phyloP scores from a whole-genome alignment of 2,329 filamentous ascomycete species.

The Arthrobotrys conoides region DNA sequence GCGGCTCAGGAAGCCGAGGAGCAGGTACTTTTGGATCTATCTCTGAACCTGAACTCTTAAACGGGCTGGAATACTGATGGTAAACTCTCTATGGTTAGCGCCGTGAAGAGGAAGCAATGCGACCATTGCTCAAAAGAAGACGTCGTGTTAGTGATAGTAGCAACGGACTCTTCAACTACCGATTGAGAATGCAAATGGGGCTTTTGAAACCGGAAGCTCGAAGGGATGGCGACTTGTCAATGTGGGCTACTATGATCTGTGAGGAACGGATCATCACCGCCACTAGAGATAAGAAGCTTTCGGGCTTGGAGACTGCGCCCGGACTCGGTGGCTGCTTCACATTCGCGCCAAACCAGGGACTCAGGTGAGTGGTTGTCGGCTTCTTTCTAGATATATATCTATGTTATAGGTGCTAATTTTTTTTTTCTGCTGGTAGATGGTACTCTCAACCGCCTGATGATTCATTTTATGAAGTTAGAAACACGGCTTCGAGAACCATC shows the following conservation, averaged over 20 bases:
- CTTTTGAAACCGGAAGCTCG: constrained; percentile 45
- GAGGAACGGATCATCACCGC: constrained; percentile 50
- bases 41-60: not conserved
- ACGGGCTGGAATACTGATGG: constrained; percentile 17
- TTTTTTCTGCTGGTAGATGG: constrained; percentile 27
- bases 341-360: constrained; percentile 52
- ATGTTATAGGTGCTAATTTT: constrained; percentile 9
- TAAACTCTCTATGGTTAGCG: constrained; percentile 3
- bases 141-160: constrained; percentile 55
- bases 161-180: constrained; percentile 55
- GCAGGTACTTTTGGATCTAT: constrained; percentile 35
- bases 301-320: constrained; percentile 51
- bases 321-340: constrained; percentile 53
- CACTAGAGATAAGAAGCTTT: constrained; percentile 48
- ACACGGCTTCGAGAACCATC: constrained; percentile 40
- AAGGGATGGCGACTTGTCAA: constrained; percentile 46
- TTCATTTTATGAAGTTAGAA: constrained; percentile 59
- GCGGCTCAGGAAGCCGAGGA: constrained; percentile 53
- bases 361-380: constrained; percentile 30
- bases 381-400: not conserved
- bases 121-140: constrained; percentile 43
- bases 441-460: constrained; percentile 52
- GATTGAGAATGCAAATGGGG: constrained; percentile 58
- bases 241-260: constrained; percentile 44
- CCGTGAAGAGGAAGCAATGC: constrained; percentile 53